These are phyloP conservation scores for Aureobasidium uvarum DNA, from an alignment of 2,329 filamentous ascomycete genomes.

Conservation along the genomic window DNA sequence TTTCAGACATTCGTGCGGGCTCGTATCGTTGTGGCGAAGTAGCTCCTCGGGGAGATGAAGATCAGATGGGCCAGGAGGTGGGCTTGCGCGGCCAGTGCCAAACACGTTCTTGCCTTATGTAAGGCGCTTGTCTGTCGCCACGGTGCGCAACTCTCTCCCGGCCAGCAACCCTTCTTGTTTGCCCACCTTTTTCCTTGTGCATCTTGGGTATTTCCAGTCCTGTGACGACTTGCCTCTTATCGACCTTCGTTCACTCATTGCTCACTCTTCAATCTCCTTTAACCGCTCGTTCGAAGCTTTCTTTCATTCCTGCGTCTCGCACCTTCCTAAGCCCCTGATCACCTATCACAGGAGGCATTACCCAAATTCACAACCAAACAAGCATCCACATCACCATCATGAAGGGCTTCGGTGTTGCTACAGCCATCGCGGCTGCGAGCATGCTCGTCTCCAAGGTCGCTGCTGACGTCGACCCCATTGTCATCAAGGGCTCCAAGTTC, in stretches of 20 bases:
- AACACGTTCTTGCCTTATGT: conserved; percentile 22
- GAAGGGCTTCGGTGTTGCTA: conserved; percentile 44
- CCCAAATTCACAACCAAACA: neutral
- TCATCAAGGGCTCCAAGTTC: conserved; percentile 81
- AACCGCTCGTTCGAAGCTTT: conserved; percentile 21
- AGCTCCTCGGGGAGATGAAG: conserved; percentile 24
- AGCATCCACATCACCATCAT: conserved; percentile 17
- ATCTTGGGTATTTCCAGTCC: conserved; percentile 6
- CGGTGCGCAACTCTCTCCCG: conserved; percentile 11
- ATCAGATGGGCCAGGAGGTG: conserved; percentile 24
- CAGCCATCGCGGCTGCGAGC: conserved; percentile 52
- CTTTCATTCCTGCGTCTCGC: conserved; percentile 14
- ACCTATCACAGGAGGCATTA: conserved; percentile 5
- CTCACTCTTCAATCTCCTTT: neutral
- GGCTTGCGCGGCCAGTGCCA: conserved; percentile 24
- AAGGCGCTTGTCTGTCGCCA: conserved; percentile 19
- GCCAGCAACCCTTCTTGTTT: conserved; percentile 18
- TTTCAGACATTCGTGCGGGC: conserved; percentile 18
- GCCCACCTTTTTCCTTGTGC: conserved; percentile 1
- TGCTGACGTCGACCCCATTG: conserved; percentile 62
- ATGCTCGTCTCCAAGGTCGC: conserved; percentile 51
- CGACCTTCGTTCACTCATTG: conserved; percentile 26
- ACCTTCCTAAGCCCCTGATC: conserved; percentile 7
- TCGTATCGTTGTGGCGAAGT: conserved; percentile 26
- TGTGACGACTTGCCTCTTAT: neutral